Evolutionary conservation across 208 protist genomes (phyloP), one percentile per base, ranked within the genome.

Genomic region (Leishmania tropica): DNA sequence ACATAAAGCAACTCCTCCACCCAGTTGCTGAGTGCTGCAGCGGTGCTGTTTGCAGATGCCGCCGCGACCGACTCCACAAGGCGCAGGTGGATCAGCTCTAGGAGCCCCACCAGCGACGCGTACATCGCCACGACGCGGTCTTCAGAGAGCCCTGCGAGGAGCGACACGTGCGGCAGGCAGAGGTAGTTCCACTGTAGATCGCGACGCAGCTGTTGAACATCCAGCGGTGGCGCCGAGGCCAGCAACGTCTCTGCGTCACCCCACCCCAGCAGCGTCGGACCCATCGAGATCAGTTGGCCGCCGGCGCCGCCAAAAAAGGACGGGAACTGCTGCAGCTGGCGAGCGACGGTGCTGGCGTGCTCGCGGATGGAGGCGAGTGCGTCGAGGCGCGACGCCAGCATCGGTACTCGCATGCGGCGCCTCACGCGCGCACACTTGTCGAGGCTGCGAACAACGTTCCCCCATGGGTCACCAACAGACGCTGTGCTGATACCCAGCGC

Each of bases 361-460:
- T 91, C 89, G 31, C 88, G 89, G 54, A 96, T 91, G 3, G 93
- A 94, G n/a, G 89, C 85, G n/a, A 96, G 83, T 1, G 93, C 93
- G 76, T 94, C 90, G 3, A 96, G 86, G 6, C 93, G 90, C 0
- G 89, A 92, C 15, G 93, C 93, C 17, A 94, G 85, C 89, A 94
- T 96, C 77, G 93, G 93, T 53, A 94, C 87, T 31, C 88, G 90
- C 93, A 96, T 96, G 42, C 91, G 93, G 5, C 93, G 85, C 24
- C 93, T 91, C 58, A 96, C 85, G n/a, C 89, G 91, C 0, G 85
- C 90, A 51, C 85, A 94, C 56, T 84, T 86, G 64, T 95, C 89
- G 62, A 96, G 81, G 51, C 81, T 79, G 42, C 88, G 91, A 78
- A 96, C 93, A 35, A 89, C 89, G 21, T 68, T 73, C 21, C 84